Evolutionary conservation across 768 basidiomycete species (phyloP), one percentile per base, ranked within the genome.

Genomic region (Leccinum truebloodii): DNA sequence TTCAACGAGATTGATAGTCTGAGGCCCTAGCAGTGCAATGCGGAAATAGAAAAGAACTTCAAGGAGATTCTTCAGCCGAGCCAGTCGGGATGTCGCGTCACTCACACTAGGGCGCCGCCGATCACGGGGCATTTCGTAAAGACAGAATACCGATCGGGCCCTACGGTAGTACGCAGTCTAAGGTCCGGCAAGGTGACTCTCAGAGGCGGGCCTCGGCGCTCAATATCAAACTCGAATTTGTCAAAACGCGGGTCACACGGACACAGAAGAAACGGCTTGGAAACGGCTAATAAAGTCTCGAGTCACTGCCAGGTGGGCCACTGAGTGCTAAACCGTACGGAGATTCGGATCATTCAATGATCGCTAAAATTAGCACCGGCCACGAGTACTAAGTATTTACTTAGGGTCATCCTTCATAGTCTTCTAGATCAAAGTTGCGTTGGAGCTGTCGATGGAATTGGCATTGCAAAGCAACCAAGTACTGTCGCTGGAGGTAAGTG

Each of bases 111-210:
- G 63, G 53, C 32, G 62, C 68, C 69, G 66, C 62, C 59, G 60
- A 69, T 71, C 66, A 66, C 69, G 69, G 68, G 57, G 14, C 12
- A 49, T 58, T 37, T 48, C 52, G 60, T 57, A 60, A 60, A 60
- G 57, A 49, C 22, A 18, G 39, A 59, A 60, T 26, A 53, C n/a
- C 4, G 41, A 37, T 51, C 39, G 18, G 18, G 39, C 30, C 30
- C 4, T n/a, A n/a, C n/a, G n/a, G 39, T 41, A 18, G 39, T 18
- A 37, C 37, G 16, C 37, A 16, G 24, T 26, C 24, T 26, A 26
- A 4, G 14, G 37, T 37, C 16, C 16, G 37, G 37, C 37, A 16
- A 16, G 37, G 37, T 14, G 35, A 37, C 35, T 37, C 35, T 34
- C 28, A 30, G 30, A 30, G 34, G 34, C 34, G 34, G 34, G 34